These are phyloP conservation scores for Cystobasidium tubakii DNA, from an alignment of 768 basidiomycete species.

Conservation along the genomic window DNA sequence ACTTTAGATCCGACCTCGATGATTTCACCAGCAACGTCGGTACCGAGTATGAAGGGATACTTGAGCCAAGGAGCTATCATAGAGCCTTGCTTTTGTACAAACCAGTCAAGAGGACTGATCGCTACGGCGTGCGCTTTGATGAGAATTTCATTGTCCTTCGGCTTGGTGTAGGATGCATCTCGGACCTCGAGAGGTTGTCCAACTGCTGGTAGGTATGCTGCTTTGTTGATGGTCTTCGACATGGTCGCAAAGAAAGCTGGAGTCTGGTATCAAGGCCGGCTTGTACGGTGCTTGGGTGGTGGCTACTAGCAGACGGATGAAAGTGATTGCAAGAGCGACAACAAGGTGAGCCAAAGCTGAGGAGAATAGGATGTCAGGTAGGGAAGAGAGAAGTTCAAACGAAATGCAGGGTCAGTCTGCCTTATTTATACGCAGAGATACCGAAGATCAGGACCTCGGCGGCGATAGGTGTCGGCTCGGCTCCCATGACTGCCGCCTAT, in stretches of 20 bases:
- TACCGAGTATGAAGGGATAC: slow-evolving; percentile 4
- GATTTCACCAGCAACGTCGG: not conserved
- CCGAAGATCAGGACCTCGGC: too few relatives aligned
- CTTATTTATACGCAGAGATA: too few relatives aligned
- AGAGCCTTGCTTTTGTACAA: not conserved
- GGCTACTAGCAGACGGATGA: too few relatives aligned
- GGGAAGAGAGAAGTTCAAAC: too few relatives aligned
- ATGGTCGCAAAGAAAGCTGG: not conserved
- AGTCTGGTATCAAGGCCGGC: too few relatives aligned
- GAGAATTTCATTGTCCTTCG: not conserved
- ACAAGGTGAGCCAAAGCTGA: too few relatives aligned
- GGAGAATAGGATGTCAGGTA: too few relatives aligned
- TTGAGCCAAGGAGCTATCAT: not conserved
- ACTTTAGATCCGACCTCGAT: not conserved
- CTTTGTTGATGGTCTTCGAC: not conserved
- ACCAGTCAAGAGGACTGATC: slow-evolving; percentile 1
- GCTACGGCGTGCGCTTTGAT: slow-evolving; percentile 11
- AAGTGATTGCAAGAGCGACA: too few relatives aligned
- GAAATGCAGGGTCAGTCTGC: too few relatives aligned
- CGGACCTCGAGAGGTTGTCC: not conserved
- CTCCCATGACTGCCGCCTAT: too few relatives aligned
- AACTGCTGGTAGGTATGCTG: not conserved
- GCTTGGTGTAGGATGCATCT: not conserved
- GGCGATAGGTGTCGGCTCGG: too few relatives aligned
- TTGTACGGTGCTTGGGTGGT: too few relatives aligned